Percentiles rank a stretch among this genome's conserved stretches.
phyloP scores from a whole-genome alignment of 2,329 filamentous ascomycete species.

The Pseudogymnoascus sp. region DNA sequence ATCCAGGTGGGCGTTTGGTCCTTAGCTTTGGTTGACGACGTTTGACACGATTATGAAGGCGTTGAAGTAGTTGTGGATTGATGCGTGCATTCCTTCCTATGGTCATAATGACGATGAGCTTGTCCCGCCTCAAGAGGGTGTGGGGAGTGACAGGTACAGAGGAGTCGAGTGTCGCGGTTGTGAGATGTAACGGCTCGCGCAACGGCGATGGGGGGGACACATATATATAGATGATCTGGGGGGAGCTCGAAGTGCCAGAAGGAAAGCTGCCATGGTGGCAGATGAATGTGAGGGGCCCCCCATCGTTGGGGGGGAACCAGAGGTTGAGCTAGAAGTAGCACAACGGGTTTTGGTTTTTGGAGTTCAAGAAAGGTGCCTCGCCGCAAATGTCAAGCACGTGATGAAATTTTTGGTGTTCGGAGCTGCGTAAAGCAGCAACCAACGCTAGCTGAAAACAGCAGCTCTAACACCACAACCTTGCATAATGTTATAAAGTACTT shows the following conservation, averaged over 20 bases:
- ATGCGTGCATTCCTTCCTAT: not conserved
- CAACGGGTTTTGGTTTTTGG: no score
- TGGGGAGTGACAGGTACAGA: not conserved
- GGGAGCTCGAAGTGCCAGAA: not conserved
- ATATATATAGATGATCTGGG: not conserved
- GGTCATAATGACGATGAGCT: not conserved
- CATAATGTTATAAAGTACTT: not conserved
- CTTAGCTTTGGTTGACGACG: conserved; percentile 13
- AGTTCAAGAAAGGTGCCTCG: no score
- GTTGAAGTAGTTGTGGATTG: not conserved
- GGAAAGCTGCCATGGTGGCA: not conserved
- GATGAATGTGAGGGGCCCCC: no score
- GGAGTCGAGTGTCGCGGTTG: not conserved
- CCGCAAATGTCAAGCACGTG: no score
- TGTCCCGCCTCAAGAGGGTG: not conserved
- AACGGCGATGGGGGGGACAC: not conserved
- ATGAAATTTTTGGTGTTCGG: no score
- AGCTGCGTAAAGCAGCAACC: no score
- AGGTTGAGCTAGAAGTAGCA: no score
- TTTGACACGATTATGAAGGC: conserved; percentile 13
- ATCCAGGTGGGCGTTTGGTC: conserved; percentile 10
- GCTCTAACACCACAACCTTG: no score
- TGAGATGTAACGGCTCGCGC: no score
- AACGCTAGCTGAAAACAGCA: no score
- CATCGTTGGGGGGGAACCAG: no score